Evolutionary conservation across 305 asterid genomes (phyloP).

Genomic region (Fraxinus platypoda): DNA sequence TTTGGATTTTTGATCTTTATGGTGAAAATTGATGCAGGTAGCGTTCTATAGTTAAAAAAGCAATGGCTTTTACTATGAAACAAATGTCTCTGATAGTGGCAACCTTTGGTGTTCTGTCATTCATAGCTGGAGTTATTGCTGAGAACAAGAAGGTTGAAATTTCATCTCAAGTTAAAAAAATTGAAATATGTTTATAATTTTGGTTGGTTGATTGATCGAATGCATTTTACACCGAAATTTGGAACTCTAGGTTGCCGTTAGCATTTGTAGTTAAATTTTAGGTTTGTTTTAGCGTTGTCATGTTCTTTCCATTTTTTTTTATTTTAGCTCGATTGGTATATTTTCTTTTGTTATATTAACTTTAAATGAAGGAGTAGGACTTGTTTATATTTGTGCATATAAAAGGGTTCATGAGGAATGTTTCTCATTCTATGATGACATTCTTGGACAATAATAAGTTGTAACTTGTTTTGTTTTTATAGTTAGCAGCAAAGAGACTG

Average conservation of each 20-base stretch:
- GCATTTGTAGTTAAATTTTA: not conserved
- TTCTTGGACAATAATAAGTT: not conserved
- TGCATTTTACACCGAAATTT: not conserved
- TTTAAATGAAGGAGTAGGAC: not conserved
- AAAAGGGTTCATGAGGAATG: not conserved
- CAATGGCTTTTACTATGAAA: slow-evolving; percentile 64
- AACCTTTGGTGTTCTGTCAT: slow-evolving; percentile 62
- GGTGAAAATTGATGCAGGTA: slow-evolving; percentile 31
- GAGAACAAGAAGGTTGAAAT: slow-evolving; percentile 74
- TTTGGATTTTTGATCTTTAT: not conserved
- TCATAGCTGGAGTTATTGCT: slow-evolving; percentile 70
- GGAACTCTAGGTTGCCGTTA: not conserved
- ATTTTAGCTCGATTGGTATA: not conserved
- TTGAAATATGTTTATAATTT: not conserved
- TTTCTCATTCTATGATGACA: not conserved
- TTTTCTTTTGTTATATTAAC: not conserved
- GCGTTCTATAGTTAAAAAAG: slow-evolving; percentile 11
- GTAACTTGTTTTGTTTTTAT: not conserved
- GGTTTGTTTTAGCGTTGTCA: not conserved
- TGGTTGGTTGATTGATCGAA: not conserved
- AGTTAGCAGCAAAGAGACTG: not conserved
- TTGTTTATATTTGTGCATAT: not conserved
- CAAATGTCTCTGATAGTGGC: slow-evolving; percentile 57
- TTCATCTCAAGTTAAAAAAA: not conserved
- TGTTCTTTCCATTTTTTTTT: not conserved